A percentile compares a stretch with the other conserved stretches of the same genome.
phyloP scores from a whole-genome alignment of 2,329 filamentous ascomycete species.

The Dissoconium aciculare region DNA sequence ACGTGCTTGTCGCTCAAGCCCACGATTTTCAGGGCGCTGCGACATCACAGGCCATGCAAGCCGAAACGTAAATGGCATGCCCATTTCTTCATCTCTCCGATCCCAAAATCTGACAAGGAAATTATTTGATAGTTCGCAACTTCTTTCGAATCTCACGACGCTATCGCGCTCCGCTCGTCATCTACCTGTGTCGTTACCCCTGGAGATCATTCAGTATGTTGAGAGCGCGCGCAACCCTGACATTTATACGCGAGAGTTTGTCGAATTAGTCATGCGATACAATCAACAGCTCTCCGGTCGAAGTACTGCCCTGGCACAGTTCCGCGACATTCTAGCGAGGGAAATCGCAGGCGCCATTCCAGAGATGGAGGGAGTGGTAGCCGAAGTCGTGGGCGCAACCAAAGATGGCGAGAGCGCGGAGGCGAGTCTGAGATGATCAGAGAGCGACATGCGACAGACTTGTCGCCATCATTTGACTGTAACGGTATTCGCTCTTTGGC shows the following conservation, averaged over 20 bases:
- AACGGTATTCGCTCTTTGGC: no score
- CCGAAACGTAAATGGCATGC: conserved; percentile 36
- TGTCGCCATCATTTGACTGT: no score
- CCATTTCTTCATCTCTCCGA: conserved; percentile 6
- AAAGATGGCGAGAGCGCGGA: no score
- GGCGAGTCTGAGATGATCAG: no score
- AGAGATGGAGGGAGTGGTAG: no score
- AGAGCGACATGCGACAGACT: no score
- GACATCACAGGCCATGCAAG: conserved; percentile 42
- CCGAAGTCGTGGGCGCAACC: no score
- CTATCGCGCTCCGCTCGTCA: conserved; percentile 36
- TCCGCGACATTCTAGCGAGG: conserved; percentile 43
- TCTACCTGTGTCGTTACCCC: conserved; percentile 40
- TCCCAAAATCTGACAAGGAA: conserved; percentile 1
- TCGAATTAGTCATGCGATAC: conserved; percentile 46
- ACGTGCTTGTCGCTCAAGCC: conserved; percentile 43
- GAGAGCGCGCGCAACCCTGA: conserved; percentile 49
- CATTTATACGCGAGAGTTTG: conserved; percentile 51
- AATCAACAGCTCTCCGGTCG: conserved; percentile 50
- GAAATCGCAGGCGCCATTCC: conserved; percentile 45
- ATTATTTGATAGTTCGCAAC: conserved; percentile 27
- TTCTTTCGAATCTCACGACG: conserved; percentile 40
- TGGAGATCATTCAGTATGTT: conserved; percentile 51
- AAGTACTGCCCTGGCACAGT: conserved; percentile 42
- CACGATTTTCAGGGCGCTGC: conserved; percentile 44